These are phyloP conservation scores for Penicillium frequentans DNA, from an alignment of 2,329 filamentous ascomycete species.

Conservation along the genomic window DNA sequence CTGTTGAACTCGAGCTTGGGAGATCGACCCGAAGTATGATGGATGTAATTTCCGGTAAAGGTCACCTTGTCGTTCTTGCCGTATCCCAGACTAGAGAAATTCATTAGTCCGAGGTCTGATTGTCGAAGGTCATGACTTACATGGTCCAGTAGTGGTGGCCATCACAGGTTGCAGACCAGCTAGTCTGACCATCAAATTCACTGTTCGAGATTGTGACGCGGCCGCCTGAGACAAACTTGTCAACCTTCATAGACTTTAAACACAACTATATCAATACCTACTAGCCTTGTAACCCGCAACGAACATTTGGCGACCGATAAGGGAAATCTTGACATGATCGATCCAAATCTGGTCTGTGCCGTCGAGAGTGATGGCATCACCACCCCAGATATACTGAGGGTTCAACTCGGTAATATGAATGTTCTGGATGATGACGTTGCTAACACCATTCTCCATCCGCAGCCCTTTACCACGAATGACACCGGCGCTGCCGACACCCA, in stretches of 20 bases:
- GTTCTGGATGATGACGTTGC: slow-evolving; percentile 62
- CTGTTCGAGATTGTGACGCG: slow-evolving; percentile 60
- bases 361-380: slow-evolving; percentile 56
- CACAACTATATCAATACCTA: not conserved
- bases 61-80: slow-evolving; percentile 51
- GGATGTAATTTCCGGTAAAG: slow-evolving; percentile 60
- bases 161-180: slow-evolving; percentile 58
- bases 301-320: slow-evolving; percentile 36
- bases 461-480: slow-evolving; percentile 54
- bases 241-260: no score
- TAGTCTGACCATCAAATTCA: slow-evolving; percentile 57
- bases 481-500: slow-evolving; percentile 54
- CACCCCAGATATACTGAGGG: slow-evolving; percentile 59
- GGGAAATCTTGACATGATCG: slow-evolving; percentile 46
- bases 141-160: slow-evolving; percentile 60
- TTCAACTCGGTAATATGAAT: slow-evolving; percentile 54
- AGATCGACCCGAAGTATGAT: slow-evolving; percentile 57
- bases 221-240: slow-evolving; percentile 10
- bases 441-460: slow-evolving; percentile 43
- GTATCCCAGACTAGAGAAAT: slow-evolving; percentile 18
- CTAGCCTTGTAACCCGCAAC: slow-evolving; percentile 15
- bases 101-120: no score
- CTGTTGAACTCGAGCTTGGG: slow-evolving; percentile 57
- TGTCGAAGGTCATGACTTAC: slow-evolving; percentile 4
- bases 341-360: slow-evolving; percentile 46